Evolutionary conservation across 768 basidiomycete genomes (phyloP), one percentile per base, ranked within the genome.

Genomic region (Boletus eberwhitei): DNA sequence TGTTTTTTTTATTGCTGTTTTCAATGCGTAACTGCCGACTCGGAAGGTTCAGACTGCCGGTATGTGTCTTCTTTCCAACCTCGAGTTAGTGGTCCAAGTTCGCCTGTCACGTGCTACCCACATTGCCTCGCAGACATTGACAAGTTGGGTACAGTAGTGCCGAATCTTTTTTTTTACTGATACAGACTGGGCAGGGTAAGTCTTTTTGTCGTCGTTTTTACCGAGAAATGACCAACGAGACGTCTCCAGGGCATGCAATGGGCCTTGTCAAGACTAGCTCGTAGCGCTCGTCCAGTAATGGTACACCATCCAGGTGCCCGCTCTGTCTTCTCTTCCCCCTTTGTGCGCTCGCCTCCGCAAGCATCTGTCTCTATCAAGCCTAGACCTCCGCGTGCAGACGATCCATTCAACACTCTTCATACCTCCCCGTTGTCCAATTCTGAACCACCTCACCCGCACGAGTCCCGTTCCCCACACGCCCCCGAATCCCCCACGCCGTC

Each of bases 241-340:
- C 16, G 41, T 37, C 17, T 19, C 17, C 26, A 55, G 80, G 84
- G 77, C 64, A 86, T 88, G 87, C 84, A 76, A 87, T 86, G 85
- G 78, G 79, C 73, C 71, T 80, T 77, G 79, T 77, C 75, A 59
- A 75, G 71, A 63, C 69, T 77, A 66, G 77, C 81, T 77, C 82
- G 74, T 68, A 70, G 73, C 67, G 59, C 74, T 41, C 36, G 44
- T 26, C 40, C 50, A 17, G 46, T 52, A 34, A 12, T 16, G 14
- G 7, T 34, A 26, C 26, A 36, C 19, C 14, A 6, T 17, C 34
- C 17, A 26, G 17, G 8, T 37, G 32, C 32, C 26, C 63, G 59
- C 34, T 46, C 31, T 32, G 39, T 63, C 22, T 55, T 50, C 41
- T 53, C 59, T 38, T 50, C 56, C 29, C 37, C 53, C 16, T n/a